Evolutionary conservation across 2,329 filamentous ascomycete genomes (phyloP).

Genomic region (Coccinonectria pachysandricola): DNA sequence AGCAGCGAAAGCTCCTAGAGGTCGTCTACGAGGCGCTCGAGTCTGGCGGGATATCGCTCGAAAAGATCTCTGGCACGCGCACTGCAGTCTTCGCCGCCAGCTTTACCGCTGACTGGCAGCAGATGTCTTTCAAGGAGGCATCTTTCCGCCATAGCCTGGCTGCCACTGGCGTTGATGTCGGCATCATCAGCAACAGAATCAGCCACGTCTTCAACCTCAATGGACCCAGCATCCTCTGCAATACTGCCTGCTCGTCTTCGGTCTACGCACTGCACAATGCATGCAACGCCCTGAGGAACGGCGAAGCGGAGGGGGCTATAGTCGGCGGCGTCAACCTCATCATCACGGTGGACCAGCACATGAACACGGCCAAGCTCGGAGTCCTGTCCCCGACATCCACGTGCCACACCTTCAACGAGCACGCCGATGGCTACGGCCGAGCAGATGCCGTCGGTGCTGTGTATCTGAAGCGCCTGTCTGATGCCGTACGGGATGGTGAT

Average conservation of each 20-base stretch:
- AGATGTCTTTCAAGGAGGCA: no score
- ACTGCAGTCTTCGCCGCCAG: conserved; percentile 22
- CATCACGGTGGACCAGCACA: conserved; percentile 13
- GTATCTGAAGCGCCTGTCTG: background rate
- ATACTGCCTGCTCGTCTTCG: conserved; percentile 28
- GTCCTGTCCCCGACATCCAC: conserved; percentile 9
- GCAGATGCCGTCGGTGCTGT: background rate
- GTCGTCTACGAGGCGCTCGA: conserved; percentile 19
- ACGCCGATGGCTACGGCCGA: background rate
- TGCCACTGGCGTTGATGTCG: conserved; percentile 15
- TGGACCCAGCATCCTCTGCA: conserved; percentile 21
- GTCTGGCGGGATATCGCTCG: conserved; percentile 23
- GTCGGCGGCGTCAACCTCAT: conserved; percentile 26
- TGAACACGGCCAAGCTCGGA: conserved; percentile 8
- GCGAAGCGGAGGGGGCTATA: conserved; percentile 24
- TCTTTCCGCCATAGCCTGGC: no score
- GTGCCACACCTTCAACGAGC: background rate
- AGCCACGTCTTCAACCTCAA: conserved; percentile 26
- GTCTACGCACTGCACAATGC: conserved; percentile 17
- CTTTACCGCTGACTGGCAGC: no score
- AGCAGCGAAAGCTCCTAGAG: conserved; percentile 22
- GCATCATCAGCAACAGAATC: conserved; percentile 21
- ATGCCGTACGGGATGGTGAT: background rate
- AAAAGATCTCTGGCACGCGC: conserved; percentile 11
- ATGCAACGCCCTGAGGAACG: conserved; percentile 19